A percentile compares a stretch with the other conserved stretches of the same genome.
These are phyloP conservation scores for Crithidia sp. DNA, from an alignment of 208 protist genomes.

Conservation along the genomic window DNA sequence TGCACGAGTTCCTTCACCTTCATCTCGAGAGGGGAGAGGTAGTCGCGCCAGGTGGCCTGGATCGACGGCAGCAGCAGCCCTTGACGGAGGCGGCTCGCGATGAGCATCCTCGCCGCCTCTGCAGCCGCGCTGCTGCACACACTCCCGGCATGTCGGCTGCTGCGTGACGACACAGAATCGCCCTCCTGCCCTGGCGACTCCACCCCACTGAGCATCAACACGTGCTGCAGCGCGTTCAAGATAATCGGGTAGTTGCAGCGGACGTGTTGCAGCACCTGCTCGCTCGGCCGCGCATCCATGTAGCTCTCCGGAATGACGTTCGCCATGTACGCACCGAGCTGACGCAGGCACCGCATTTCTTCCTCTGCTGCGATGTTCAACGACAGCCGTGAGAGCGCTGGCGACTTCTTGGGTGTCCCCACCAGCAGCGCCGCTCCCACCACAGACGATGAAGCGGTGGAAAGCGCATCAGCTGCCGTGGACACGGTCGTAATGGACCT, in stretches of 20 bases:
- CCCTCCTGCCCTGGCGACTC: too few species aligned
- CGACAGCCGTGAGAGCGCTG: slow-evolving; percentile 5
- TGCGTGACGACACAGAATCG: background rate
- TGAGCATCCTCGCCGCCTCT: slow-evolving; percentile 11
- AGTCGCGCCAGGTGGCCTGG: slow-evolving; percentile 55
- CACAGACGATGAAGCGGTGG: background rate
- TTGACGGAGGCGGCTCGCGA: slow-evolving; percentile 25
- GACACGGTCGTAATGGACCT: slow-evolving; percentile 1
- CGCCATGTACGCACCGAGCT: slow-evolving; percentile 41
- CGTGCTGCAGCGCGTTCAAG: slow-evolving; percentile 37
- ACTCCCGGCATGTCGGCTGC: slow-evolving; percentile 11
- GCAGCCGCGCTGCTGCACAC: background rate
- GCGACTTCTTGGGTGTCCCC: background rate
- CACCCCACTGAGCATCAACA: slow-evolving; percentile 12
- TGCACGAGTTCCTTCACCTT: slow-evolving; percentile 48
- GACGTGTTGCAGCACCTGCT: slow-evolving; percentile 27
- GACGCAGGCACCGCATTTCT: slow-evolving; percentile 20
- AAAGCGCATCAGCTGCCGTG: background rate
- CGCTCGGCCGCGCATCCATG: slow-evolving; percentile 52
- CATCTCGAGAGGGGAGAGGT: slow-evolving; percentile 51
- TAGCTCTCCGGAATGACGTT: slow-evolving; percentile 65
- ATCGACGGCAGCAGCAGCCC: slow-evolving; percentile 56
- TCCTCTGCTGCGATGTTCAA: slow-evolving; percentile 23
- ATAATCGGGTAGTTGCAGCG: slow-evolving; percentile 49
- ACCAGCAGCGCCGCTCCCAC: background rate